Evolutionary conservation across 2,329 filamentous ascomycete genomes (phyloP), one percentile per base, ranked within the genome.

Genomic region (Huntiella decipiens): DNA sequence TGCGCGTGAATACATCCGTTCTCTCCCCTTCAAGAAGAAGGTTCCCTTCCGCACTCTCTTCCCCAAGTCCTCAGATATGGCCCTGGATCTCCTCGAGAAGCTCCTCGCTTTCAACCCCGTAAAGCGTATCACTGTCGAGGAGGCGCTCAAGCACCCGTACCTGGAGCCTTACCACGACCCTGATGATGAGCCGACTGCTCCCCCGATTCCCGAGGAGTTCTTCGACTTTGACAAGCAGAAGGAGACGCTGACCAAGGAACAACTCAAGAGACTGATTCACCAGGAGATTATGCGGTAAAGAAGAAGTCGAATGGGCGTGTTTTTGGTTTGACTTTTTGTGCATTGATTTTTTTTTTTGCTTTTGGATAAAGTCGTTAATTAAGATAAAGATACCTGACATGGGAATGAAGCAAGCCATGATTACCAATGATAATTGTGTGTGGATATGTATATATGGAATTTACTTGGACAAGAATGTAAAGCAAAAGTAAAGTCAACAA

Each of bases 221-320:
- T 98, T 98, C 61, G 91, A 98, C 65, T 98, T 98, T 63, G 91
- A 98, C 66, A 95, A 95, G 74, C 93, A 96, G 72, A 98, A 98
- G 77, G 91, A 98, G 63, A 91, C 81, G 57, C 66, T 98, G 58
- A 95, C 82, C 70, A 98, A 98, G 68, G 91, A 98, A 67, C 86
- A 98, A 66, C 66, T 98, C 62, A 96, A 96, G 71, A 74, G 91
- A 58, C 71, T 98, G 60, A 98, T 98, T 64, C 98, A 88, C 66
- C 79, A 95, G 62, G 91, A 98, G 68, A 96, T 96, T 57, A 96
- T 76, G 72, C 68, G 72, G 61, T 76, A 57, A 54, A 13, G 15
- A 7, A 12, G n/a, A 13, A n/a, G 28, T 16, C 4, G 4, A 5
- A 39, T 28, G 22, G 22, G 22, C 7, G 10, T 28, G 22, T 28